Evolutionary conservation across 1,284 basidiomycete species (phyloP).

Genomic region (Naganishia sp.): DNA sequence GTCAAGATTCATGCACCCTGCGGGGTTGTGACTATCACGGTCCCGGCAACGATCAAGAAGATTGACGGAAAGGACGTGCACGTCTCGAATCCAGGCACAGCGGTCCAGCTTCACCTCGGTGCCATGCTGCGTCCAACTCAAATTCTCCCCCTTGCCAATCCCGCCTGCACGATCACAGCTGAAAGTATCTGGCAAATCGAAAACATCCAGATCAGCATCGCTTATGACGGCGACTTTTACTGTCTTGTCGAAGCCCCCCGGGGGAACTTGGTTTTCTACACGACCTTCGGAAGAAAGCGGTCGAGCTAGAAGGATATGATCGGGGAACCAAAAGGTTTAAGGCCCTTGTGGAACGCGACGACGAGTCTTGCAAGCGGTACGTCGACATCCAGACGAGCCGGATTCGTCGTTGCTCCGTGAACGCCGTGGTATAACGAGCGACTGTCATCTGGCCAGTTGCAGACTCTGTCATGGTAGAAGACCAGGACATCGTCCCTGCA

Average conservation of each 20-base stretch:
- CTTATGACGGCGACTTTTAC: slow-evolving; percentile 12
- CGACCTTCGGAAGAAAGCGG: background rate
- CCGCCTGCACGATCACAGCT: background rate
- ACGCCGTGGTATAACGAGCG: background rate
- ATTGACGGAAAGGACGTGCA: background rate
- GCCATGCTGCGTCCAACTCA: background rate
- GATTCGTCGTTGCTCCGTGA: slow-evolving; percentile 14
- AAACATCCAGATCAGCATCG: background rate
- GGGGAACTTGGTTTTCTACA: slow-evolving; percentile 2
- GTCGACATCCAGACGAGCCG: slow-evolving; percentile 9
- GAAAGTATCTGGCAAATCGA: background rate
- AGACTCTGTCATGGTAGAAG: slow-evolving; percentile 17
- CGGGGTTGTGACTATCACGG: slow-evolving; percentile 1
- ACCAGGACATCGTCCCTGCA: background rate
- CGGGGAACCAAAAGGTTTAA: background rate
- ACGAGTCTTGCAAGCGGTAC: slow-evolving; percentile 13
- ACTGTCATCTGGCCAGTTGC: no score
- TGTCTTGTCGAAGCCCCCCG: slow-evolving; percentile 15
- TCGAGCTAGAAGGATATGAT: slow-evolving; percentile 8
- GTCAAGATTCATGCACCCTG: slow-evolving; percentile 5
- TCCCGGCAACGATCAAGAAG: background rate
- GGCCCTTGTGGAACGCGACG: slow-evolving; percentile 1
- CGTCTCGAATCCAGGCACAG: background rate
- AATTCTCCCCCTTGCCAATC: background rate
- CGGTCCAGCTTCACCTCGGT: slow-evolving; percentile 9